Conservation (phyloP, 2,329 filamentous ascomycete genomes). For the Aureobasidium vineae region DNA sequence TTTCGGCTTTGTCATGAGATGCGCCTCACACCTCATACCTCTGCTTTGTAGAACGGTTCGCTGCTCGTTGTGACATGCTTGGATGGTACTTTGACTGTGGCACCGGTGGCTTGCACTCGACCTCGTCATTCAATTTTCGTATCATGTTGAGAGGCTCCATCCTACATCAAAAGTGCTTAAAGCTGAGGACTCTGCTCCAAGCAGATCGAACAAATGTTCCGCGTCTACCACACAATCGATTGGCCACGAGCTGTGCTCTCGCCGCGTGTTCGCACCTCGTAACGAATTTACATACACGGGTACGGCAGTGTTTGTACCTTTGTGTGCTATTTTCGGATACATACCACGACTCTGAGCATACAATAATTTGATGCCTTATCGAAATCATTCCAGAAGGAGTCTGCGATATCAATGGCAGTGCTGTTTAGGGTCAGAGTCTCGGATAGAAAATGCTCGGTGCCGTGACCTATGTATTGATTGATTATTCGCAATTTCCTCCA, state of each 20-base stretch:
- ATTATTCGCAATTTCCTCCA: conserved; percentile 3
- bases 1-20: conserved; percentile 12
- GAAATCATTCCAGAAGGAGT: conserved; percentile 19
- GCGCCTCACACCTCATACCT: conserved; percentile 25
- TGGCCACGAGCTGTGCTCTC: not conserved
- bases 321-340: conserved; percentile 13
- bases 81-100: conserved; percentile 2
- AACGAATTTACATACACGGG: not conserved
- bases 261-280: conserved; percentile 12
- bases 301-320: not conserved
- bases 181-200: not conserved
- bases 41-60: conserved; percentile 9
- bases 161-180: not conserved
- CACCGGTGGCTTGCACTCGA: not conserved
- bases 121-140: conserved; percentile 9
- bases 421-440: not conserved
- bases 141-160: not conserved
- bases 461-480: not conserved
- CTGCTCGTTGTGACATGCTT: conserved; percentile 13
- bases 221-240: not conserved
- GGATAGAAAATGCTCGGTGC: not conserved
- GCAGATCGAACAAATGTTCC: not conserved
- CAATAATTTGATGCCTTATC: not conserved
- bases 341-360: conserved; percentile 1
- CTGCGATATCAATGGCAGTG: not conserved